Conservation (phyloP, 345 rosid genomes). For the Pseudoturritis turrita region DNA sequence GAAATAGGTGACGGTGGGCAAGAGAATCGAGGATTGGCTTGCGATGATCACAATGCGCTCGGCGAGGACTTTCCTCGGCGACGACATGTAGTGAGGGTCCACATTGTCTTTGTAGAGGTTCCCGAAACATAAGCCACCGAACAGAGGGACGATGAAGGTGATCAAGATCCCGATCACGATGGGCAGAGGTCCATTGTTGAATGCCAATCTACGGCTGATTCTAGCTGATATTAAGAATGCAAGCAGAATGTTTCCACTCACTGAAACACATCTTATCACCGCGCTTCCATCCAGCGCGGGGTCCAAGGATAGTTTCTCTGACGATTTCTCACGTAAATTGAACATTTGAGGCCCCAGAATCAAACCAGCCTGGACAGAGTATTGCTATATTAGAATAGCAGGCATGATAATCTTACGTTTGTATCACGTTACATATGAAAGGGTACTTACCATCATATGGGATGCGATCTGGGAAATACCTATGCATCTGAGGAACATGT, state of each 20-base stretch:
- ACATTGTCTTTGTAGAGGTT: background rate
- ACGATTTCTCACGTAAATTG: constrained; percentile 6
- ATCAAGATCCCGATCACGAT: constrained; percentile 14
- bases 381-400: background rate
- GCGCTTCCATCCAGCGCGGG: background rate
- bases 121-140: background rate
- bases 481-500: background rate
- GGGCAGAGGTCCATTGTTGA: constrained; percentile 14
- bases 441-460: constrained; percentile 10
- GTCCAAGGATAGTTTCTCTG: background rate
- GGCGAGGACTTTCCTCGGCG: background rate
- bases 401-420: background rate
- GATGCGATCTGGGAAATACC: background rate
- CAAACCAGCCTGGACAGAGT: constrained; percentile 24
- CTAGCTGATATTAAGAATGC: constrained; percentile 42
- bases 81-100: constrained; percentile 2
- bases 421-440: background rate
- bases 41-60: constrained; percentile 11
- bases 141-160: background rate
- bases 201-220: constrained; percentile 27
- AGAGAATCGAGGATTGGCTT: constrained; percentile 9
- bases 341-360: constrained; percentile 16
- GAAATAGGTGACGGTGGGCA: constrained; percentile 1
- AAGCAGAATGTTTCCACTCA: constrained; percentile 32
- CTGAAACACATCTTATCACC: constrained; percentile 17